Evolutionary conservation across 208 protist species (phyloP), one percentile per base, ranked within the genome.

Genomic region (Hexamita inflata): DNA sequence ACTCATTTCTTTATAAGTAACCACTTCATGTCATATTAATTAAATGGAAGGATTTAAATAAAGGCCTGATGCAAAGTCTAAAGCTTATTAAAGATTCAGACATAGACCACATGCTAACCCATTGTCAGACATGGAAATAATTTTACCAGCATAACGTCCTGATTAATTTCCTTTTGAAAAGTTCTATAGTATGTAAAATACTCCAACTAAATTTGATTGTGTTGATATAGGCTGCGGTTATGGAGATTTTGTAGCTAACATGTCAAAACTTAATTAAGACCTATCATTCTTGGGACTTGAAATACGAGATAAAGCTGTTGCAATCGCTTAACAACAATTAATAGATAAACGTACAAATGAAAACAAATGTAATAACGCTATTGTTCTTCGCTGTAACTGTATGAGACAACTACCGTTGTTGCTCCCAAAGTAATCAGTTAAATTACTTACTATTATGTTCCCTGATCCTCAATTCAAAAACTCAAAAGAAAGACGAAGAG

Each of bases 401-500:
- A 70, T 70, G 64, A 40, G 38, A 45, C 38, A 40, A 35, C 35
- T 70, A 9, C 64, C 64, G 7, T 45, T n/a, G 9, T 49, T 70
- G 15, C 9, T 70, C 2, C 11, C 40, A 45, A n/a, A 38, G n/a
- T 2, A n/a, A 34, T 42, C 34, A n/a, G 64, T 70, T 45, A n/a
- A 45, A 49, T 4, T 19, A 35, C 15, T 70, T 38, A 45, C 64
- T 49, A 45, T 70, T 38, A 70, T 70, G 64, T 70, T 70, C 42
- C 32, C 64, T 49, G 64, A 70, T 70, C 64, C 64, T 70, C 64
- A 70, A 45, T 70, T 70, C 35, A 70, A 70, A 70, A 11, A n/a
- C 9, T 70, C 9, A 70, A n/a, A 70, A 45, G 35, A n/a, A 49
- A n/a, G 40, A 38, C 9, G 64, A 49, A n/a, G 64, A 42, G 40